These are phyloP conservation scores for Arthrobotrys sinensis DNA, from an alignment of 2,329 filamentous ascomycete species.

Conservation along the genomic window DNA sequence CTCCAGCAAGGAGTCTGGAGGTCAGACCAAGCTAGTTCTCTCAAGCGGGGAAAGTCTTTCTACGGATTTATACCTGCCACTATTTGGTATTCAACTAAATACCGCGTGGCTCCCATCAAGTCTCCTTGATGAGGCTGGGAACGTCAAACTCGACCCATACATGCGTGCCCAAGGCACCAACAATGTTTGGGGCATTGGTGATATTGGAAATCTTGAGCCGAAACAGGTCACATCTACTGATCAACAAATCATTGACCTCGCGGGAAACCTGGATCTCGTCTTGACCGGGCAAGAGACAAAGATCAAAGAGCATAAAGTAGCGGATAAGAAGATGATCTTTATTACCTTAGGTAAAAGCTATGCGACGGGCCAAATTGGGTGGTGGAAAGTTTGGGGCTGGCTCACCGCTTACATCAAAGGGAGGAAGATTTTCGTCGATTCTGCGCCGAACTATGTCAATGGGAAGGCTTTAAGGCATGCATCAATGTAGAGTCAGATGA, in stretches of 20 bases:
- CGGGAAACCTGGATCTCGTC: slow-evolving; percentile 51
- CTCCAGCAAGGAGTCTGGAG: slow-evolving; percentile 7
- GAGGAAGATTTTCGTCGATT: slow-evolving; percentile 61
- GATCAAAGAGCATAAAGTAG: slow-evolving; percentile 57
- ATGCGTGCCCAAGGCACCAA: slow-evolving; percentile 59
- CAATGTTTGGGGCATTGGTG: slow-evolving; percentile 62
- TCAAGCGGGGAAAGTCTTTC: slow-evolving; percentile 44
- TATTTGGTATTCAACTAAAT: slow-evolving; percentile 59
- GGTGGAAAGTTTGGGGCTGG: slow-evolving; percentile 62
- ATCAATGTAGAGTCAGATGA: slow-evolving; percentile 48
- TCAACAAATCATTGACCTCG: slow-evolving; percentile 62
- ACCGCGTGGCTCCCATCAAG: slow-evolving; percentile 50
- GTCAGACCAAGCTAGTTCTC: slow-evolving; percentile 48
- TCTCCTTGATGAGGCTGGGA: slow-evolving; percentile 57
- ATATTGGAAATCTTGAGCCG: slow-evolving; percentile 60
- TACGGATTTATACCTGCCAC: slow-evolving; percentile 60
- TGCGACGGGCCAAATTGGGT: slow-evolving; percentile 59
- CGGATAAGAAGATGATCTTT: slow-evolving; percentile 61
- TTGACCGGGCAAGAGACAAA: slow-evolving; percentile 43
- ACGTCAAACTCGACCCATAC: slow-evolving; percentile 57
- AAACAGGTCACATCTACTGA: slow-evolving; percentile 61
- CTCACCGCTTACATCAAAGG: slow-evolving; percentile 60
- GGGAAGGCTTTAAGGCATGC: slow-evolving; percentile 61
- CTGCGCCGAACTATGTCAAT: slow-evolving; percentile 58
- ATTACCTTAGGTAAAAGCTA: slow-evolving; percentile 61